phyloP scores from a whole-genome alignment of 1,284 basidiomycete species.

The Microstroma glucosiphilum region DNA sequence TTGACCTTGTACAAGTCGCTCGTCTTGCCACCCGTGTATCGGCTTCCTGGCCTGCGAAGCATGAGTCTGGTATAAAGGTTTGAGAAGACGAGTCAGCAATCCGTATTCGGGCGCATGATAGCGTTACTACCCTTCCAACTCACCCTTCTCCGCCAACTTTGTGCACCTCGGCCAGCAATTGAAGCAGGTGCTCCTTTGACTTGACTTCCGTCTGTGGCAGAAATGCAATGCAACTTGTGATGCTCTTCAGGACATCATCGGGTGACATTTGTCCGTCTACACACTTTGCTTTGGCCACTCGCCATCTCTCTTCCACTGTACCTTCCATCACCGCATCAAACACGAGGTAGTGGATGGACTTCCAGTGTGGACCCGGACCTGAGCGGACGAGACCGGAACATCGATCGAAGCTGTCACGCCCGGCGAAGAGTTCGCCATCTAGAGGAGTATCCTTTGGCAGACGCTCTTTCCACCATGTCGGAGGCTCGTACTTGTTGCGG shows the following conservation, averaged over 20 bases:
- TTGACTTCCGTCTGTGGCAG: not conserved
- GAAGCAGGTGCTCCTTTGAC: slow-evolving; percentile 1
- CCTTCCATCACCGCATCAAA: not conserved
- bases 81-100: not conserved
- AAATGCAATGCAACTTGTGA: not conserved
- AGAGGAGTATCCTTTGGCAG: not conserved
- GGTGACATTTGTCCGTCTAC: not conserved
- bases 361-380: not conserved
- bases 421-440: not conserved
- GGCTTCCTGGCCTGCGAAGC: not conserved
- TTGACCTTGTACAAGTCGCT: slow-evolving; percentile 1
- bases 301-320: not conserved
- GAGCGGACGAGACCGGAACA: not conserved
- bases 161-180: not conserved
- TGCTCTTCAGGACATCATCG: not conserved
- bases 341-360: not conserved
- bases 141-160: slow-evolving; percentile 6
- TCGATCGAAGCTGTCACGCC: not conserved
- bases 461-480: not conserved
- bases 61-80: not conserved
- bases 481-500: not conserved
- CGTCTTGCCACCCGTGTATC: not conserved
- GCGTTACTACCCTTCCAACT: not conserved
- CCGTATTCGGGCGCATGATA: not conserved
- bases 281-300: not conserved